These are phyloP conservation scores for Hypomontagnella submonticulosa DNA, from an alignment of 495 filamentous ascomycete genomes.

Conservation along the genomic window DNA sequence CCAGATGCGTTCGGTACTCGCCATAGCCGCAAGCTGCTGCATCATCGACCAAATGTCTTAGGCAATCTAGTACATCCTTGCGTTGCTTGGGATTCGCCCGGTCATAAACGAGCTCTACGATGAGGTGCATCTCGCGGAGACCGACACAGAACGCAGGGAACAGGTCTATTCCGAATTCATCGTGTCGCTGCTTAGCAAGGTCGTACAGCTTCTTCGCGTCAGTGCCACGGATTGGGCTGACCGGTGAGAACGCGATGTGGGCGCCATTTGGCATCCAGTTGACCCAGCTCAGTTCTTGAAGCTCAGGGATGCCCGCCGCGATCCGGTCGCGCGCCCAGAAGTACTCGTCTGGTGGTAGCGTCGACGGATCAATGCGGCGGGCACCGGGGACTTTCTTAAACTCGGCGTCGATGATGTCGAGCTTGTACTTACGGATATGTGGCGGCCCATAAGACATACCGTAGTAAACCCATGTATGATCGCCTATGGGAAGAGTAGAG, in stretches of 20 bases:
- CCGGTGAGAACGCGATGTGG: constrained; percentile 65
- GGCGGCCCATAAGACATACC: constrained; percentile 57
- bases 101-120: constrained; percentile 67
- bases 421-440: constrained; percentile 48
- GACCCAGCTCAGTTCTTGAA: constrained; percentile 63
- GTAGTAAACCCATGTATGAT: constrained; percentile 63
- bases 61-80: constrained; percentile 51
- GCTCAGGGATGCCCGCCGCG: constrained; percentile 57
- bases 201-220: constrained; percentile 51
- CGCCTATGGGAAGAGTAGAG: constrained; percentile 53
- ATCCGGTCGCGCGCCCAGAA: constrained; percentile 54
- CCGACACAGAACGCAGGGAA: constrained; percentile 62
- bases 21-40: constrained; percentile 63
- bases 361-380: constrained; percentile 48
- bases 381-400: constrained; percentile 55
- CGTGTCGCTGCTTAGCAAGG: constrained; percentile 45
- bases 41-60: constrained; percentile 61
- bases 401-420: constrained; percentile 49
- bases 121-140: constrained; percentile 67
- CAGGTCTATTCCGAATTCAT: constrained; percentile 58
- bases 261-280: constrained; percentile 65
- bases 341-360: constrained; percentile 47
- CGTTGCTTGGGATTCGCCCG: constrained; percentile 52
- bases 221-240: constrained; percentile 56
- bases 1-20: constrained; percentile 68